Percentiles rank a stretch among this genome's conserved stretches.
Evolutionary conservation across 2,329 filamentous ascomycete genomes (phyloP).

Genomic region (Xylariaceae sp.): DNA sequence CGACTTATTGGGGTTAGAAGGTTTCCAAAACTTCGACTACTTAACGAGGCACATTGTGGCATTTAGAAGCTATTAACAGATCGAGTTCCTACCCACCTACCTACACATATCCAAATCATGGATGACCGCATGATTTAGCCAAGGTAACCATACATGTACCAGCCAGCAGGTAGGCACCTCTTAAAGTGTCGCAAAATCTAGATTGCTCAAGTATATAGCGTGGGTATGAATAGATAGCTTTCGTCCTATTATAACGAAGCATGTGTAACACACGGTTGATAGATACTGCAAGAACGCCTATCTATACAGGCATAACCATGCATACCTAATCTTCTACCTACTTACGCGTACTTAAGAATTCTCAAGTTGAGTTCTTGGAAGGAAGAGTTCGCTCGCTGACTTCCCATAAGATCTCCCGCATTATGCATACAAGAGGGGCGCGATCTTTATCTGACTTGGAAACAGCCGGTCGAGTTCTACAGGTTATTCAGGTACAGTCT

Average conservation of each 20-base stretch:
- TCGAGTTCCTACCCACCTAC: too few relatives aligned
- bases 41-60: too few relatives aligned
- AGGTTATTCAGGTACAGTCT: too few relatives aligned
- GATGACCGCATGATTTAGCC: too few relatives aligned
- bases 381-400: neutral
- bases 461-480: too few relatives aligned
- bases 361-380: conserved; percentile 10
- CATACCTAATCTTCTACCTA: conserved; percentile 9
- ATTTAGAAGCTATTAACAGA: neutral
- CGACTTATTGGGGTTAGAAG: neutral
- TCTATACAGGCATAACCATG: neutral
- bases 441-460: too few relatives aligned
- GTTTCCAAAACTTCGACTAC: too few relatives aligned
- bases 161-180: too few relatives aligned
- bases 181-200: too few relatives aligned
- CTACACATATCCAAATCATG: too few relatives aligned
- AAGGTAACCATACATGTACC: too few relatives aligned
- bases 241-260: conserved; percentile 11
- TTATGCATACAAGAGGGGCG: too few relatives aligned
- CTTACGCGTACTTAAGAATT: conserved; percentile 18
- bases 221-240: neutral
- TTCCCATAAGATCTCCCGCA: neutral
- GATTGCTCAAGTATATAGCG: neutral
- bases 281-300: conserved; percentile 2
- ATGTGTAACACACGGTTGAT: conserved; percentile 10